Conservation (phyloP, 108 stramenopile species). For the Nitzschia sp. region DNA sequence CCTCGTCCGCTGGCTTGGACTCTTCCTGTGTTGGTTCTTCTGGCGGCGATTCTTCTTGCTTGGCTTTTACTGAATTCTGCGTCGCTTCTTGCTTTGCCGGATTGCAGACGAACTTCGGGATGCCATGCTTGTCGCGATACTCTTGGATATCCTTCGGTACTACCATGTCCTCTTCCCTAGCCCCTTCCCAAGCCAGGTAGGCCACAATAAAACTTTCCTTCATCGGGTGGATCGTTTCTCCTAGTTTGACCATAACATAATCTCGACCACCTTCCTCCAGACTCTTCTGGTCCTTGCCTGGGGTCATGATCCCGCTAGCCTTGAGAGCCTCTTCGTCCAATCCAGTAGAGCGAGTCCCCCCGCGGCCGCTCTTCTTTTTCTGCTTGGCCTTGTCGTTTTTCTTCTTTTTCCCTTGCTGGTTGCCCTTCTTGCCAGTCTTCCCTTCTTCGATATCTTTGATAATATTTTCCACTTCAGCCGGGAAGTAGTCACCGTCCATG, state of each 20-base stretch:
- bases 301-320: constrained; percentile 75
- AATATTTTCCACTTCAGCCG: constrained; percentile 96
- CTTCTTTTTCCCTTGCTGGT: constrained; percentile 64
- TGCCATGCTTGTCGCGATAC: constrained; percentile 64
- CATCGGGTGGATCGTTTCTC: constrained; percentile 95
- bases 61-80: not conserved
- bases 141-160: constrained; percentile 83
- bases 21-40: not conserved
- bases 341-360: constrained; percentile 87
- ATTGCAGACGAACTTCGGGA: not conserved
- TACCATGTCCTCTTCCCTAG: constrained; percentile 67
- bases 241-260: constrained; percentile 92
- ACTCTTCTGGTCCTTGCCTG: constrained; percentile 76
- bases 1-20: not conserved
- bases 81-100: not conserved
- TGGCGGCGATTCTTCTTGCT: not conserved
- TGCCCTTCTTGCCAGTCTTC: constrained; percentile 65
- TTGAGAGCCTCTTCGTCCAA: constrained; percentile 83
- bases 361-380: constrained; percentile 73
- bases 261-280: constrained; percentile 85
- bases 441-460: constrained; percentile 94
- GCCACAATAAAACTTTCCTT: constrained; percentile 98
- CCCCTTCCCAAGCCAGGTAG: constrained; percentile 85
- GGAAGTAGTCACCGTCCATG: constrained; percentile 99
- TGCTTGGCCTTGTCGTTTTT: constrained; percentile 52